Evolutionary conservation across 768 basidiomycete species (phyloP), one percentile per base, ranked within the genome.

Genomic region (Boletus rubropictus): DNA sequence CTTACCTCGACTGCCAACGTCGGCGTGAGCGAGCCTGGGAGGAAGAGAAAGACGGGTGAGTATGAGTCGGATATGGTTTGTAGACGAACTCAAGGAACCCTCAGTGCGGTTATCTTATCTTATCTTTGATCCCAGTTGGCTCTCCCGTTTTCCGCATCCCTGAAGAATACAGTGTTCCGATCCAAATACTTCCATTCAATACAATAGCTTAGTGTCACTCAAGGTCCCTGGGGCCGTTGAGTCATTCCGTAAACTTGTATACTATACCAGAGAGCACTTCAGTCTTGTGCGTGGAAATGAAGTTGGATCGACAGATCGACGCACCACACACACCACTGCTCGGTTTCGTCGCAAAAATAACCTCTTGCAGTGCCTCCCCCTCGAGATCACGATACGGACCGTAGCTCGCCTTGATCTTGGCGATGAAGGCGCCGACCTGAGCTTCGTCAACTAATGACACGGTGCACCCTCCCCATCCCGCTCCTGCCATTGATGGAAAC

Each of bases 391-490:
- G 68, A 64, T 87, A 91, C n/a, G 83, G 78, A 15, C 61, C 65
- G 61, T 90, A 93, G 4, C 65, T 68, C n/a, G 68, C 67, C 58
- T 72, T 77, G 15, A 93, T 68, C 53, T 73, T 72, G 51, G 68
- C 59, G 37, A 91, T 82, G 62, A 94, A 93, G 7, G 57, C 50
- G 0, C 76, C 73, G 3, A 87, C 86, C 36, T 77, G 57, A 17
- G 69, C 64, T 58, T 85, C 83, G 7, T 79, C 74, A 14, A 93
- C 83, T 17, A 93, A 75, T 7, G 87, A 89, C 18, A 93, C 84
- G 0, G 86, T 86, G 58, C 89, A 92, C 5, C 91, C 91, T 31
- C 92, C 92, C 90, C 90, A 95, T 4, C 89, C 90, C 0, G 90
- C 90, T 24, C 88, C 86, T 87, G 50, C 4, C 39, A 12, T 22